Conservation (phyloP, 345 rosid genomes). For the Streptanthus diversifolius region DNA sequence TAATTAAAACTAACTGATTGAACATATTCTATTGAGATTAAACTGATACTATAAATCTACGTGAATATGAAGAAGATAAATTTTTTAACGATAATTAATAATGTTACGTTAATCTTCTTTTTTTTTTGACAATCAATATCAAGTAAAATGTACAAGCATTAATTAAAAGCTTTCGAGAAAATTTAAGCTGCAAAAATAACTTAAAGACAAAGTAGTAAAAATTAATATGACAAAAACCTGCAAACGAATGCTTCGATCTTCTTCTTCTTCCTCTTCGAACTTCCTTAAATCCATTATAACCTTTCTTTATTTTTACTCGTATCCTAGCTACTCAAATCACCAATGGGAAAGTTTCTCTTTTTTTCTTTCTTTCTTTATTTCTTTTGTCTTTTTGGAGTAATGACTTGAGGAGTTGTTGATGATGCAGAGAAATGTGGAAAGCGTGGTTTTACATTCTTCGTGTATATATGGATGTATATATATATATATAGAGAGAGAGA, state of each 20-base stretch:
- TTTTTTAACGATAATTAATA: neutral
- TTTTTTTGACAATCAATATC: too few species aligned
- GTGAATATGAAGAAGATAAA: neutral
- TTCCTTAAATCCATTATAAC: conserved; percentile 35
- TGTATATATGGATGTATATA: neutral
- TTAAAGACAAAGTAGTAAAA: neutral
- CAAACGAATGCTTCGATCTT: conserved; percentile 50
- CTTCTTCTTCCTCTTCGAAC: conserved; percentile 24
- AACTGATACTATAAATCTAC: too few species aligned
- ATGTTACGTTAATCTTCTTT: neutral
- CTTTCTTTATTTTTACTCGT: neutral
- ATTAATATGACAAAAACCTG: conserved; percentile 29
- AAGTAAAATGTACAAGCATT: neutral
- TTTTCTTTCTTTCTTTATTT: neutral
- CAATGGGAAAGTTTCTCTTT: neutral
- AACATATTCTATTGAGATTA: neutral
- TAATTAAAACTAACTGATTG: neutral
- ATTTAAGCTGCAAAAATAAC: neutral
- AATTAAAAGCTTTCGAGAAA: neutral
- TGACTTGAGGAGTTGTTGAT: conserved; percentile 31
- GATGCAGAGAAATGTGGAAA: conserved; percentile 32
- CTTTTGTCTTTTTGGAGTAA: neutral
- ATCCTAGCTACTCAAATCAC: neutral
- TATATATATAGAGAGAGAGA: neutral
- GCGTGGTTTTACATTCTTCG: conserved; percentile 20